These are phyloP conservation scores for Arabidopsis thaliana DNA, from an alignment of 345 rosid genomes.

Conservation along the genomic window TAIR10.1 NC_003076.8:24860001-24860500, in stretches of 20 bases:
- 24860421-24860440: conserved; percentile 14
- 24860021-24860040: conserved; percentile 11
- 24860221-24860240: conserved; percentile 13
- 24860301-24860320: neutral
- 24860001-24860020: neutral
- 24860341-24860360: neutral
- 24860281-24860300: conserved; percentile 25
- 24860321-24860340: neutral
- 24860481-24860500: neutral
- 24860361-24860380: neutral
- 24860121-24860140: no score
- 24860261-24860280: neutral
- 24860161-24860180: neutral
- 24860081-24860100: no score
- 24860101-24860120: no score
- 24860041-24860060: neutral
- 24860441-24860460: conserved; percentile 26
- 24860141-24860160: no score
- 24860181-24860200: neutral
- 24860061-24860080: neutral
- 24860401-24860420: neutral
- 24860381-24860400: neutral
- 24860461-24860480: conserved; percentile 38
- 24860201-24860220: neutral
- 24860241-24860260: conserved; percentile 16